Percentiles rank a stretch among this genome's conserved stretches.
Evolutionary conservation across 2,329 filamentous ascomycete species (phyloP).

Genomic region (Talaromyces sp.): DNA sequence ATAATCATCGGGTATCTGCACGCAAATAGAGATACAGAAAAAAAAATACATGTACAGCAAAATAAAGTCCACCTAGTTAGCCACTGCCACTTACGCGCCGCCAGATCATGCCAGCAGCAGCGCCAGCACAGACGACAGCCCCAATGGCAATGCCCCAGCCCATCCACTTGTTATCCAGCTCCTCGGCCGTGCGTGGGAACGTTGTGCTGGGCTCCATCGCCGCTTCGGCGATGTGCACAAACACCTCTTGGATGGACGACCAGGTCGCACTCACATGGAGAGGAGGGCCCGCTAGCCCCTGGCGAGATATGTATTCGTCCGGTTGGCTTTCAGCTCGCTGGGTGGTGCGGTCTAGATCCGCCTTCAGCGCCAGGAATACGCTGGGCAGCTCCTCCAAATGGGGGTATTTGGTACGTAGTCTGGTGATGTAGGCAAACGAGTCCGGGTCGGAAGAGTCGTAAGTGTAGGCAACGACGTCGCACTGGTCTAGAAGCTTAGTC

Average conservation of each 20-base stretch:
- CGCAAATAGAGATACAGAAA: background rate
- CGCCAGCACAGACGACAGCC: slow-evolving; percentile 58
- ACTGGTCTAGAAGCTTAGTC: slow-evolving; percentile 75
- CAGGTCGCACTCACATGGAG: slow-evolving; percentile 93
- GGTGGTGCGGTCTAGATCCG: slow-evolving; percentile 94
- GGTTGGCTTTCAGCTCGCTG: slow-evolving; percentile 87
- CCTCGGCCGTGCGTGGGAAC: slow-evolving; percentile 86
- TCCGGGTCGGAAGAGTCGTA: slow-evolving; percentile 97
- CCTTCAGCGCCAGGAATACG: slow-evolving; percentile 90
- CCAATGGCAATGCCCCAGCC: slow-evolving; percentile 80
- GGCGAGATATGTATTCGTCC: slow-evolving; percentile 77
- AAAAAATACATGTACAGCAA: background rate
- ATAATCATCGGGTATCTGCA: background rate
- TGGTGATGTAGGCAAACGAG: slow-evolving; percentile 86
- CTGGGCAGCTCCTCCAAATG: slow-evolving; percentile 85
- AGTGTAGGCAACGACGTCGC: slow-evolving; percentile 88
- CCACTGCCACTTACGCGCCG: slow-evolving; percentile 41
- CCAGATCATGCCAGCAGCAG: slow-evolving; percentile 58
- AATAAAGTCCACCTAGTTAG: background rate
- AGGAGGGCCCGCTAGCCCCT: slow-evolving; percentile 80
- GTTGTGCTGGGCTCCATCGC: slow-evolving; percentile 84
- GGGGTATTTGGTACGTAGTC: slow-evolving; percentile 70
- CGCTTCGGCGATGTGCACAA: slow-evolving; percentile 84
- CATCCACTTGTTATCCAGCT: slow-evolving; percentile 69
- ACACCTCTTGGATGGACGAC: slow-evolving; percentile 89